Evolutionary conservation across 163 green algal species (phyloP).

Genomic region (Volvox carteri): DNA sequence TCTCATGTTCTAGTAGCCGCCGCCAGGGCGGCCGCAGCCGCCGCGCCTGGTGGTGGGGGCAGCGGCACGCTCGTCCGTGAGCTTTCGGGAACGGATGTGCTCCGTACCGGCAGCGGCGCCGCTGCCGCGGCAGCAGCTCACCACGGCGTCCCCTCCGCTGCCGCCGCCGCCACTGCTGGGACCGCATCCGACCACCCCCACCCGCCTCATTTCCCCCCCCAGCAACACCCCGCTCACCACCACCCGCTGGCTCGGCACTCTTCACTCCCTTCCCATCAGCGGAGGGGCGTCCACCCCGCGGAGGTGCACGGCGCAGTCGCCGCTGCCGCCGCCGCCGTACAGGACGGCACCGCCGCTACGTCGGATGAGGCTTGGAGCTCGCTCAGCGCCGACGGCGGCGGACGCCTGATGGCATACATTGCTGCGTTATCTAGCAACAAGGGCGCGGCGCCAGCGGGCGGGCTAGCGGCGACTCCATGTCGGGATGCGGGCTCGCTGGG

Average conservation of each 20-base stretch:
- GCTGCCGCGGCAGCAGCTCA: not conserved
- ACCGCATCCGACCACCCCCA: not conserved
- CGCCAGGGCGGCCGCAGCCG: not conserved
- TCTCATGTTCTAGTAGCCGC: not conserved
- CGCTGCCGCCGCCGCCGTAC: not conserved
- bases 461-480: not conserved
- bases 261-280: not conserved
- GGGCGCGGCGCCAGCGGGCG: not conserved
- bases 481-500: not conserved
- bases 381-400: not conserved
- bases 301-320: not conserved
- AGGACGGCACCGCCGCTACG: not conserved
- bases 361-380: not conserved
- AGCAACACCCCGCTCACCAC: not conserved
- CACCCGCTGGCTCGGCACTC: not conserved
- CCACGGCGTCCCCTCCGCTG: too few relatives aligned
- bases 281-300: not conserved
- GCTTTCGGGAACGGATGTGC: not conserved
- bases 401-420: slow-evolving; percentile 8
- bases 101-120: not conserved
- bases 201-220: too few relatives aligned
- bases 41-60: not conserved
- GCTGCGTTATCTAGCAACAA: not conserved
- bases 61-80: not conserved
- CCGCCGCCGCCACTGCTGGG: not conserved